These are phyloP conservation scores for Trichoderma hamatum DNA, from an alignment of 2,329 filamentous ascomycete genomes.

Conservation along the genomic window DNA sequence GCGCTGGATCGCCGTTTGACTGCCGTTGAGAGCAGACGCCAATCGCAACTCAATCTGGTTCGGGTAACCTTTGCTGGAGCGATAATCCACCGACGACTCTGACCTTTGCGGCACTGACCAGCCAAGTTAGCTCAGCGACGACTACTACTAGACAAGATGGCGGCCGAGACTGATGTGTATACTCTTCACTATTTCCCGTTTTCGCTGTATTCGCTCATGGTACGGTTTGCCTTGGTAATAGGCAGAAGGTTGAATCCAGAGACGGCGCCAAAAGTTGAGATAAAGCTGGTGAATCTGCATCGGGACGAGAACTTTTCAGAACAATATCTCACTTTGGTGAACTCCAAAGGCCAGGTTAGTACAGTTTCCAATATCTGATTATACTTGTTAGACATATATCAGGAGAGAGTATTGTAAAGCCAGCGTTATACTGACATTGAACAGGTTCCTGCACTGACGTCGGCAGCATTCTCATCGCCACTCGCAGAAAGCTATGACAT, in stretches of 20 bases:
- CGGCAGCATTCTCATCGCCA: constrained; percentile 31
- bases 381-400: not conserved
- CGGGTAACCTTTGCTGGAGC: not conserved
- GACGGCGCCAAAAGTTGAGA: constrained; percentile 33
- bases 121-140: not conserved
- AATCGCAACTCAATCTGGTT: not conserved
- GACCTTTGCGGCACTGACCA: not conserved
- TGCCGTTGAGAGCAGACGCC: not conserved
- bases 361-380: no score
- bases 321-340: constrained; percentile 36
- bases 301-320: constrained; percentile 37
- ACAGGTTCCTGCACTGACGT: constrained; percentile 37
- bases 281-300: constrained; percentile 37
- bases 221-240: constrained; percentile 37
- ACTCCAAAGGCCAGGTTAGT: constrained; percentile 37
- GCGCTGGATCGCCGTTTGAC: not conserved
- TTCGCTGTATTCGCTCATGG: constrained; percentile 39
- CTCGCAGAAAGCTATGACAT: constrained; percentile 37
- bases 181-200: constrained; percentile 39
- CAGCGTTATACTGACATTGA: not conserved
- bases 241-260: constrained; percentile 33
- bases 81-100: not conserved
- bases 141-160: not conserved
- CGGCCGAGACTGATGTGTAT: constrained; percentile 26
- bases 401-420: not conserved